Evolutionary conservation across 139 green algal species (phyloP).

Genomic region (Closterium sp.): DNA sequence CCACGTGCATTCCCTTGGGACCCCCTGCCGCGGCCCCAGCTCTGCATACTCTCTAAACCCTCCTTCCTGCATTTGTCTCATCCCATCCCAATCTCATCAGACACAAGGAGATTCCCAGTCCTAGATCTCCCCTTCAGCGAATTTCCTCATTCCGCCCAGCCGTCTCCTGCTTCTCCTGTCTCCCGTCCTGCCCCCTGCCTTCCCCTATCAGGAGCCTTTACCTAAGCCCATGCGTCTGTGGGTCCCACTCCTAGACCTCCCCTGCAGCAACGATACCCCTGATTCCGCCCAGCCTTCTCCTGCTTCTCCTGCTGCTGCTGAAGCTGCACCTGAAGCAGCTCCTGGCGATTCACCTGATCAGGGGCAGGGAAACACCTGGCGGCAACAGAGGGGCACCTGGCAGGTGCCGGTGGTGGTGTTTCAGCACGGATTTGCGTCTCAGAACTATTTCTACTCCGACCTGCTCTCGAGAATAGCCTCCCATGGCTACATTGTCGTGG

Average conservation of each 20-base stretch:
- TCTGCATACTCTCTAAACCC: too few relatives aligned
- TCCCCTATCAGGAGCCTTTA: background rate
- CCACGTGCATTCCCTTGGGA: too few relatives aligned
- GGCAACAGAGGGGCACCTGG: background rate
- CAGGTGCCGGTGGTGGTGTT: slow-evolving; percentile 14
- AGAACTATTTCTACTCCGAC: background rate
- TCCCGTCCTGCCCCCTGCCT: too few relatives aligned
- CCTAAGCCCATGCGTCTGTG: background rate
- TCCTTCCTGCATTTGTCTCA: too few relatives aligned
- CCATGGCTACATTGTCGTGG: background rate
- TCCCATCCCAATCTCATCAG: too few relatives aligned
- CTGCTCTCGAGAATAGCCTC: background rate
- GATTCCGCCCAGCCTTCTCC: background rate
- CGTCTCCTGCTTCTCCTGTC: too few relatives aligned
- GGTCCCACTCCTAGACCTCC: background rate
- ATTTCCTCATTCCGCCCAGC: too few relatives aligned
- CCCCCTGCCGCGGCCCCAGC: too few relatives aligned
- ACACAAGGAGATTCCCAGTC: too few relatives aligned
- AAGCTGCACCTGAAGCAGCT: background rate
- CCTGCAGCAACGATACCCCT: background rate
- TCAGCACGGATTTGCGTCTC: slow-evolving; percentile 10
- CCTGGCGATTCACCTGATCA: background rate
- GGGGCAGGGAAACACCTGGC: background rate
- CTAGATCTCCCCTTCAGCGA: too few relatives aligned
- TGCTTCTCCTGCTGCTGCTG: background rate